Evolutionary conservation across 352 stramenopile species (phyloP), one percentile per base, ranked within the genome.

Genomic region (Phytopythium kandeliae): DNA sequence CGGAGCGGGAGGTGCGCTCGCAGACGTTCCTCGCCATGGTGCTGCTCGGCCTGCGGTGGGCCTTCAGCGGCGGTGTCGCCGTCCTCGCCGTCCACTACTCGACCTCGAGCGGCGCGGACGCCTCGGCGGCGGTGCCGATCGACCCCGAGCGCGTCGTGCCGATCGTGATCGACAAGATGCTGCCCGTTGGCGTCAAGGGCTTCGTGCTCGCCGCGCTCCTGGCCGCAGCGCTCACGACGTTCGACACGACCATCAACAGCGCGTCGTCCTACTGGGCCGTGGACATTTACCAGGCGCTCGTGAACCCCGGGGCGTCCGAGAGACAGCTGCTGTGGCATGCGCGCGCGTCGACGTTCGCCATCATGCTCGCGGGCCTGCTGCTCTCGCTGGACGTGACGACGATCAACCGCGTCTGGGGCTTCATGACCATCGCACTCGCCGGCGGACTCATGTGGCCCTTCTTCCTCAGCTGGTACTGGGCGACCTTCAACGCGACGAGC

Each of bases 381-480:
- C 59, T 88, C 25, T 91, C 80, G 33, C 62, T 91, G 15, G 56
- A 87, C 49, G 76, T 91, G 49, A 67, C 69, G 36, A 83, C 75
- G 0, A 89, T 91, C 66, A 91, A 91, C 53, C 75, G 70, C 26
- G 80, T 91, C 43, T 91, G 80, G 80, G 80, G 80, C 15, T 89
- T 91, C 51, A 85, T 89, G 63, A 86, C 78, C 13, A 86, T 91
- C 49, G 78, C 75, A 0, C 69, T 91, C 57, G 74, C 67, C 3
- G 80, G 78, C 34, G 77, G 73, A 2, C 73, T 86, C 44, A 71
- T 87, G 21, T 87, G 71, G 70, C 77, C 78, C 12, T 88, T 79
- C 53, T 91, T 91, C 57, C 78, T 91, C 45, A 79, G 75, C 22
- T 91, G 80, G 80, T 91, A 91, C 42, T 91, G 80, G 80, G 65